Evolutionary conservation across 1,284 basidiomycete species (phyloP), one percentile per base, ranked within the genome.

Genomic region (Flammula alnicola): DNA sequence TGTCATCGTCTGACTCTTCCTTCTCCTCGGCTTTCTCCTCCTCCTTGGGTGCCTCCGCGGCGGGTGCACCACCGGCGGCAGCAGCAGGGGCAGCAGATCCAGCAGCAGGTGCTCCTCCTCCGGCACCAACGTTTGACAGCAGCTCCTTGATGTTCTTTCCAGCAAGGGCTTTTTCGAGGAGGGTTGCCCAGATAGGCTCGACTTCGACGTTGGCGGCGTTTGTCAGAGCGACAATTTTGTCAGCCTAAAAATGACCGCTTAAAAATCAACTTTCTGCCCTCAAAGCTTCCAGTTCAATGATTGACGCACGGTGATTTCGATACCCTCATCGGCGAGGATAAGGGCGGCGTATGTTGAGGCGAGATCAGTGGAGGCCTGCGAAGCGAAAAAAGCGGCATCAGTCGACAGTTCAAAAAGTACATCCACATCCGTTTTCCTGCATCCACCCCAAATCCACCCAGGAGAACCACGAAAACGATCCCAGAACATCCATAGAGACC

Each of bases 91-190:
- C 73, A 45, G 72, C 78, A 56, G 69, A 81, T 59, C 79, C 85
- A 51, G 83, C 83, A 40, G 85, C 85, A 52, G 89, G 86, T 63
- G 84, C 88, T 62, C 81, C 93, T 65, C 90, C 90, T 61, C 91
- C 89, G 44, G 88, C 78, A 63, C 93, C 91, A 59, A 96, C 88
- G 77, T 93, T 95, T 60, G 91, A 91, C 54, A 98, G 83, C 59
- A 99, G 80, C 47, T 96, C 94, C 78, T 95, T 98, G 67, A 98
- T 82, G 75, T 98, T 86, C 84, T 97, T 98, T 65, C 95, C 95
- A 78, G 97, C 95, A 47, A 99, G 87, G 30, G 96, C 95, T 76
- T 98, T 99, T 62, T 96, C 90, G 67, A 99, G 88, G 63, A 99
- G 89, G 40, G 87, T 77, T 55, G 95, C 95, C 96, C 96, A 99